phyloP scores from a whole-genome alignment of 2,329 filamentous ascomycete species.

The Aspergillus tamarii region DNA sequence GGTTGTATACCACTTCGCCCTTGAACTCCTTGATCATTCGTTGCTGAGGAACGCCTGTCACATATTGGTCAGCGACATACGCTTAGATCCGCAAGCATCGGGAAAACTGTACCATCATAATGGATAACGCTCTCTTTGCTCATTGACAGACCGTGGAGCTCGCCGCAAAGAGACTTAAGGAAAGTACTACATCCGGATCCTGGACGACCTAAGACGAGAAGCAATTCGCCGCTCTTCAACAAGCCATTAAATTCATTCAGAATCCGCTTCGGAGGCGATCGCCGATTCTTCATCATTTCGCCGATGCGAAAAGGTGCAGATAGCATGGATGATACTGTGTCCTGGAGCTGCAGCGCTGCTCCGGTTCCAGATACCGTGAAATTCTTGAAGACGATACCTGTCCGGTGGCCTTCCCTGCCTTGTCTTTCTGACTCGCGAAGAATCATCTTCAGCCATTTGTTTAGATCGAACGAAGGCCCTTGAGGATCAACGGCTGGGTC shows the following conservation, averaged over 20 bases:
- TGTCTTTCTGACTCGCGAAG: background rate
- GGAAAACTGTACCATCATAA: background rate
- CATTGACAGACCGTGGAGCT: background rate
- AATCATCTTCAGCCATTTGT: conserved; percentile 8
- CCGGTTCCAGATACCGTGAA: conserved; percentile 10
- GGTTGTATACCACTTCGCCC: conserved; percentile 41
- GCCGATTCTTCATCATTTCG: conserved; percentile 4
- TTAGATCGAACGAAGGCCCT: conserved; percentile 6
- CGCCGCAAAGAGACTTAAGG: background rate
- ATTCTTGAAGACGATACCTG: conserved; percentile 12
- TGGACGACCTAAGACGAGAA: conserved; percentile 1
- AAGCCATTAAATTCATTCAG: conserved; percentile 13
- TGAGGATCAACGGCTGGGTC: conserved; percentile 10
- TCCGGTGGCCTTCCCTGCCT: background rate
- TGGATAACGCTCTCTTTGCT: background rate
- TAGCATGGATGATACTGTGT: conserved; percentile 5
- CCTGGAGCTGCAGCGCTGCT: conserved; percentile 9
- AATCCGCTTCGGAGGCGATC: conserved; percentile 6
- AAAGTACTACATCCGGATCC: conserved; percentile 3
- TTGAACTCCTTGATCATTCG: conserved; percentile 41
- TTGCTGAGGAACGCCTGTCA: conserved; percentile 45
- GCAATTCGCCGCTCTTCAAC: background rate
- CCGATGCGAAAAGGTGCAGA: conserved; percentile 3
- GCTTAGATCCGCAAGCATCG: background rate
- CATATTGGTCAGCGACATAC: background rate